Evolutionary conservation across 2,329 filamentous ascomycete genomes (phyloP), one percentile per base, ranked within the genome.

Genomic region (Microdochium trichocladiopsis): DNA sequence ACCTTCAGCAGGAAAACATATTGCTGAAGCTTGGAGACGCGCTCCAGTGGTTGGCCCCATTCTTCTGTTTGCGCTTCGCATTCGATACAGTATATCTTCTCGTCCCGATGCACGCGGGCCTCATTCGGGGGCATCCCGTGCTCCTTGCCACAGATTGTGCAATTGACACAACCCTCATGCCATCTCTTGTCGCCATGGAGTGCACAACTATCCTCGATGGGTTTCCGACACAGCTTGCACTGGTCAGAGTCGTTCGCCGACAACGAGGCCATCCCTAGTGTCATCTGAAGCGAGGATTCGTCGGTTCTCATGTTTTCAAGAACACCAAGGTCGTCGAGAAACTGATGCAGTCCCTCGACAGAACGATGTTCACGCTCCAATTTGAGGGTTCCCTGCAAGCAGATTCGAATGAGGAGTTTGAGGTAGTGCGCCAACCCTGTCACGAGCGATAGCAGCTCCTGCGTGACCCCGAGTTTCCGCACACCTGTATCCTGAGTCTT

Each of bases 351-450:
- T 11, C 90, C 90, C 57, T 88, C 85, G 2, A 87, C 77, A 25
- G 80, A 86, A 50, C 80, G 77, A 49, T 85, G 86, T 62, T 97
- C 93, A 52, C 90, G 86, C 69, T 99, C 94, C 37, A 97, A 80
- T 63, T 91, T 93, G 48, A 99, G 75, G 6, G 94, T 87, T 28
- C 93, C 94, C 66, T 97, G 95, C 25, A 99, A 79, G 65, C 94
- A 96, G 61, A 99, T 99, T 49, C 94, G 85, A 61, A 99, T 99
- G 54, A 99, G 82, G 31, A 99, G 86, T 70, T 99, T 99, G 51
- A 99, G 82, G 65, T 99, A 99, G 69, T 99, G 94, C 18, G 94
- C 94, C 50, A 99, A 79, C 33, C 94, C 93, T 37, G 94, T 99
- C 51, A 99, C 94, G 8, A 99, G 79, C 6, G 93, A 95, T n/a